Evolutionary conservation across 2,329 filamentous ascomycete genomes (phyloP), one percentile per base, ranked within the genome.

Genomic region (Cercospora canescens): DNA sequence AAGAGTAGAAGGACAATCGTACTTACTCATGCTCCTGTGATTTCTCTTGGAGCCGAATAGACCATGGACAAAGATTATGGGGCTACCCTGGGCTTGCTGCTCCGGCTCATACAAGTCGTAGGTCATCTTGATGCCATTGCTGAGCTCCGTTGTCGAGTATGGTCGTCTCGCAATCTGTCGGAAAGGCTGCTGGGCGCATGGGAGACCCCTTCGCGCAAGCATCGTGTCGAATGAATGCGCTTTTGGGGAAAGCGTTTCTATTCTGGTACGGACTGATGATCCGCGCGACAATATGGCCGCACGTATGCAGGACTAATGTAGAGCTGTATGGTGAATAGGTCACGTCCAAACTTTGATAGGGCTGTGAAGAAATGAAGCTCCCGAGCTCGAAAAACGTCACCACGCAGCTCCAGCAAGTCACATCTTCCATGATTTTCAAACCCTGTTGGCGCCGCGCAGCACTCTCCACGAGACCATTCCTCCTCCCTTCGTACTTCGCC

Each of bases 11-110:
- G 37, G 35, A 50, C 56, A 52, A 57, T 81, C 90, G 78, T 83
- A 97, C 94, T 93, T 96, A 90, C 93, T 96, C 69, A 98, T 95
- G 75, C 87, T 92, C 78, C 94, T 85, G 77, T 97, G 97, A 78
- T 98, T 98, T 82, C 92, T 93, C 82, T 96, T 97, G 39, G 92
- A 97, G 21, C 94, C 94, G 75, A 98, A 97, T 11, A 98, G 84
- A 1, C 95, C 94, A 77, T 98, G 94, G 75, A 98, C 87, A 71
- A 98, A 91, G 68, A 98, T 80, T 69, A 98, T 92, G 1, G 94
- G 91, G 60, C 82, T 81, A 64, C 80, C 77, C 83, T 77, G 62
- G 79, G 62, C 45, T 41, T 48, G 30, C 34, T 64, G 61, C 45
- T 71, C 70, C 75, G 90, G 88, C 73, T 86, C 81, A 75, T 93